These are phyloP conservation scores for Otatea glauca DNA, from an alignment of 176 grass and related monocot species.

Conservation along the genomic window DNA sequence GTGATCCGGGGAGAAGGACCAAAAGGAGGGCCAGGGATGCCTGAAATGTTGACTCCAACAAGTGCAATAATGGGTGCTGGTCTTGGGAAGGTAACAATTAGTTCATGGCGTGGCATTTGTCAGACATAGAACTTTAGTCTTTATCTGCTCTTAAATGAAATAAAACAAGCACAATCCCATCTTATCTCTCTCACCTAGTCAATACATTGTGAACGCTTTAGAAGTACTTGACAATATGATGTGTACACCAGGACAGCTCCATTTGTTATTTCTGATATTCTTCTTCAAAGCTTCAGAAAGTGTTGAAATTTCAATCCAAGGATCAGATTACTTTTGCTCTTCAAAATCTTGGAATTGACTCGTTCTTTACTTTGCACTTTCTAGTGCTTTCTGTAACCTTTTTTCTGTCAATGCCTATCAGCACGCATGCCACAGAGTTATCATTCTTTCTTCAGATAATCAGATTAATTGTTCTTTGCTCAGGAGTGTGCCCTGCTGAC, in stretches of 20 bases:
- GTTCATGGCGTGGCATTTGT: not conserved
- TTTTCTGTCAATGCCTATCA: not conserved
- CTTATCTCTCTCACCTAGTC: not conserved
- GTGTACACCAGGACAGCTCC: not conserved
- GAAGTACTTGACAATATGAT: not conserved
- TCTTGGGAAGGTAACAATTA: slow-evolving; percentile 81
- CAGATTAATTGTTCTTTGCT: not conserved
- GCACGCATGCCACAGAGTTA: not conserved
- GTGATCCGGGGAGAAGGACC: slow-evolving; percentile 95
- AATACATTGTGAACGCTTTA: not conserved
- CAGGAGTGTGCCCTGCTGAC: slow-evolving; percentile 94
- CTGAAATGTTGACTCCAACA: slow-evolving; percentile 99
- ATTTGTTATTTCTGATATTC: slow-evolving; percentile 20
- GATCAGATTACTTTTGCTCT: not conserved
- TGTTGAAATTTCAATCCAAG: not conserved
- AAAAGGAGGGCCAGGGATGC: slow-evolving; percentile 96
- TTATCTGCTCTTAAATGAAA: slow-evolving; percentile 1
- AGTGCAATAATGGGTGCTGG: slow-evolving; percentile 98
- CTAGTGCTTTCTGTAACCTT: slow-evolving; percentile 2
- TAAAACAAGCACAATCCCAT: not conserved
- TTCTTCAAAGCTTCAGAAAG: slow-evolving; percentile 3
- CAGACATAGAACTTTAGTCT: not conserved
- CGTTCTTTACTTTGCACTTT: not conserved
- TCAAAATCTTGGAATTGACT: not conserved
- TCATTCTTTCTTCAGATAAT: slow-evolving; percentile 24